Evolutionary conservation across 306 rosid genomes (phyloP).

Genomic region (Lathyrus tuberosus): DNA sequence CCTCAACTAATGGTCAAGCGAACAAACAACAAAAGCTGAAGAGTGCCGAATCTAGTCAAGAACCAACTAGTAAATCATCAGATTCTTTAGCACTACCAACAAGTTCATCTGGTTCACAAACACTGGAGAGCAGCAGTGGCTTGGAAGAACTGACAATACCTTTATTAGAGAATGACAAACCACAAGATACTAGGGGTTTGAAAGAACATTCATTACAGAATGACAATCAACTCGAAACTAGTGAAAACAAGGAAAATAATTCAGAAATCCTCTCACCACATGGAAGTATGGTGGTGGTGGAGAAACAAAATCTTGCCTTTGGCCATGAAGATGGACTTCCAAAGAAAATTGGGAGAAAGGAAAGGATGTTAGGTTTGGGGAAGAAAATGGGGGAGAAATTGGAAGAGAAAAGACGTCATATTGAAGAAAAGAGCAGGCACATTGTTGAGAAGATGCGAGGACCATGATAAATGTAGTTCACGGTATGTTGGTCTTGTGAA

Average conservation of each 20-base stretch:
- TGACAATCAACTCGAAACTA: slow-evolving; percentile 37
- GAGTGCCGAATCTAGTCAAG: slow-evolving; percentile 38
- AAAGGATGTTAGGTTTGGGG: slow-evolving; percentile 76
- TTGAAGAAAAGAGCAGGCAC: slow-evolving; percentile 82
- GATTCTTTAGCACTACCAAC: slow-evolving; percentile 35
- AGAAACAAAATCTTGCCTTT: slow-evolving; percentile 41
- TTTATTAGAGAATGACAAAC: slow-evolving; percentile 51
- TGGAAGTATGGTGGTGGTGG: slow-evolving; percentile 34
- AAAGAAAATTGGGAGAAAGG: slow-evolving; percentile 78
- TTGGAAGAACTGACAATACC: slow-evolving; percentile 53
- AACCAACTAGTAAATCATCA: slow-evolving; percentile 45
- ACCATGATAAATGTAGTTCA: slow-evolving; percentile 44
- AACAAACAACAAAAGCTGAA: slow-evolving; percentile 38
- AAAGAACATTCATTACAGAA: slow-evolving; percentile 47
- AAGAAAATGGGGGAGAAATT: slow-evolving; percentile 89
- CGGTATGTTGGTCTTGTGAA: slow-evolving; percentile 1
- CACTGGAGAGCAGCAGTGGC: slow-evolving; percentile 35
- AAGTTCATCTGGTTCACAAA: slow-evolving; percentile 35
- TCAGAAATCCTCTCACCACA: slow-evolving; percentile 38
- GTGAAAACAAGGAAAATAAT: slow-evolving; percentile 42
- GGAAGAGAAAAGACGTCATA: slow-evolving; percentile 82
- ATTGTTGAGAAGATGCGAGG: slow-evolving; percentile 94
- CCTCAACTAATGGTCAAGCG: slow-evolving; percentile 46
- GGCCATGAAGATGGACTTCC: slow-evolving; percentile 59
- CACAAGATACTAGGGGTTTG: slow-evolving; percentile 35